Conservation (phyloP, 2,329 filamentous ascomycete genomes). For the Mollisia scopiformis region DNA sequence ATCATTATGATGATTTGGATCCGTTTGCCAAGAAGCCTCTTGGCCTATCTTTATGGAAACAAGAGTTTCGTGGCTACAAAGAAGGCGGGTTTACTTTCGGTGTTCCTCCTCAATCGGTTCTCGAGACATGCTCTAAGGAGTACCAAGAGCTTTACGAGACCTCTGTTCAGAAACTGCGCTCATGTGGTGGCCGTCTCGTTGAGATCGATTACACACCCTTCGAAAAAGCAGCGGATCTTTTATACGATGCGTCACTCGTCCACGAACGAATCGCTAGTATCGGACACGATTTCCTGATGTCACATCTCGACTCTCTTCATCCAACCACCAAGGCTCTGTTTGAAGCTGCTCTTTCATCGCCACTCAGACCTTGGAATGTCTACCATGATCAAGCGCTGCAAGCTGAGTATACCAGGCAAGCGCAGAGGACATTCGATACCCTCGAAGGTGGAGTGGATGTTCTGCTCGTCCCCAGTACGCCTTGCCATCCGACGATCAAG, state of each 20-base stretch:
- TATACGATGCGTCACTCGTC: constrained; percentile 57
- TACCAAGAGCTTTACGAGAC: constrained; percentile 44
- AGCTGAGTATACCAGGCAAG: constrained; percentile 29
- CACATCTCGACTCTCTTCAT: constrained; percentile 45
- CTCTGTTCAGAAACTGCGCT: constrained; percentile 40
- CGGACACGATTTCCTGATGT: constrained; percentile 40
- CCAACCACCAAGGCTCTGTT: constrained; percentile 50
- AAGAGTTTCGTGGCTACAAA: constrained; percentile 31
- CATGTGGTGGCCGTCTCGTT: constrained; percentile 41
- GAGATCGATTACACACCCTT: constrained; percentile 49
- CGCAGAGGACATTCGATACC: constrained; percentile 29
- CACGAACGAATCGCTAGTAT: constrained; percentile 50
- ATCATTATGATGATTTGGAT: constrained; percentile 49
- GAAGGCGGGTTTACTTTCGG: constrained; percentile 49
- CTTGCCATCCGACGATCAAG: constrained; percentile 48
- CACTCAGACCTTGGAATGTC: constrained; percentile 45
- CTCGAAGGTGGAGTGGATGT: constrained; percentile 44
- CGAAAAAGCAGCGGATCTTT: constrained; percentile 49
- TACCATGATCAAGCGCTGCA: constrained; percentile 42
- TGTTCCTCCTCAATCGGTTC: constrained; percentile 46
- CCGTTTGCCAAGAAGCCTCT: constrained; percentile 47
- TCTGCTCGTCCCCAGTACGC: constrained; percentile 54
- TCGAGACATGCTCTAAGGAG: constrained; percentile 44
- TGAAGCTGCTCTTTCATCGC: constrained; percentile 39
- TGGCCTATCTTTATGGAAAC: constrained; percentile 31